Percentiles rank a stretch among this genome's conserved stretches.
Evolutionary conservation across 2,329 filamentous ascomycete species (phyloP).

Genomic region (Pestalotiopsis fici): DNA sequence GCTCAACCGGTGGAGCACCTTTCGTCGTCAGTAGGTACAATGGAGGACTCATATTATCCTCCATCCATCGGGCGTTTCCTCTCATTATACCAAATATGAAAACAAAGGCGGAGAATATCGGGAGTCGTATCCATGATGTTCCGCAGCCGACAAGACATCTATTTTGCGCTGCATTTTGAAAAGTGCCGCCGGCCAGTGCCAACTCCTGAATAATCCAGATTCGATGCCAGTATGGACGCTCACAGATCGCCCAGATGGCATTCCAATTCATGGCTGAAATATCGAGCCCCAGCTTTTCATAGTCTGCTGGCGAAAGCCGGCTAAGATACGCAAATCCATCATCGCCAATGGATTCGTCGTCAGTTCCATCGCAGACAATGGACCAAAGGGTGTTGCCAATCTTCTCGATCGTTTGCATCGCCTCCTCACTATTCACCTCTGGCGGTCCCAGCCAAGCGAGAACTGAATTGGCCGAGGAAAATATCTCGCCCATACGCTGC

Average conservation of each 20-base stretch:
- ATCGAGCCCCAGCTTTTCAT: not conserved
- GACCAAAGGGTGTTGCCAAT: not conserved
- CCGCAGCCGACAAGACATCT: not conserved
- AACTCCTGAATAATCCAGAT: not conserved
- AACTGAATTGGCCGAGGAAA: not conserved
- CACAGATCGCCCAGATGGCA: not conserved
- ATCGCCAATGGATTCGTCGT: not conserved
- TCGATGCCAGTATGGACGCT: not conserved
- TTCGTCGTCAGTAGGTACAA: not conserved
- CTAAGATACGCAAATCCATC: not conserved
- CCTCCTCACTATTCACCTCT: not conserved
- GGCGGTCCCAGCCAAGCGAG: not conserved
- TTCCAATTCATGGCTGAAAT: not conserved
- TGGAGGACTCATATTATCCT: not conserved
- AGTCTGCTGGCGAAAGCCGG: not conserved
- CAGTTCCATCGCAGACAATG: not conserved
- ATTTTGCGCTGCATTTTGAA: not conserved
- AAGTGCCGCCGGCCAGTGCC: not conserved
- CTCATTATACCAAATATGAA: not conserved
- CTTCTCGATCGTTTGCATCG: not conserved
- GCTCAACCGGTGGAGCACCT: not conserved
- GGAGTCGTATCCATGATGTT: not conserved
- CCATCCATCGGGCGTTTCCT: not conserved
- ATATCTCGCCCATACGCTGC: not conserved
- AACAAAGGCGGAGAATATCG: not conserved